These are phyloP conservation scores for Mucor indicus DNA, from an alignment of 371 early-diverging fungal genomes.

Conservation along the genomic window DNA sequence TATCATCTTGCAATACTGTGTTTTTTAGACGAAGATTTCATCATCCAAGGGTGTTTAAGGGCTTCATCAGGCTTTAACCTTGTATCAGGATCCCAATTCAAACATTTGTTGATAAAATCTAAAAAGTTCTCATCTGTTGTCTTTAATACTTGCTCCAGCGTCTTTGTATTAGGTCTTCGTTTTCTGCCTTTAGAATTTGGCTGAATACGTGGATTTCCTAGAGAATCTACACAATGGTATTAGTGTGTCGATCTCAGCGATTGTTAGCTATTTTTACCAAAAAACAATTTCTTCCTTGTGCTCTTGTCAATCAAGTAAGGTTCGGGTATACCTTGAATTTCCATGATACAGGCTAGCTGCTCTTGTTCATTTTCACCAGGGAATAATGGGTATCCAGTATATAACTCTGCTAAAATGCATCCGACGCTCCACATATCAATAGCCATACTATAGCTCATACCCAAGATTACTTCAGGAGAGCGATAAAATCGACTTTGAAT, in stretches of 20 bases:
- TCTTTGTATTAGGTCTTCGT: slow-evolving; percentile 73
- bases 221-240: slow-evolving; percentile 48
- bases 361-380: slow-evolving; percentile 96
- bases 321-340: slow-evolving; percentile 79
- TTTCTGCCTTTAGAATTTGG: slow-evolving; percentile 85
- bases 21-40: slow-evolving; percentile 2
- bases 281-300: slow-evolving; percentile 78
- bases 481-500: slow-evolving; percentile 97
- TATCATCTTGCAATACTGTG: background rate
- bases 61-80: slow-evolving; percentile 84
- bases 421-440: slow-evolving; percentile 99
- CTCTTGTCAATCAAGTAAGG: slow-evolving; percentile 71
- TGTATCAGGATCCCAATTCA: slow-evolving; percentile 85
- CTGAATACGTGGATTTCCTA: slow-evolving; percentile 64
- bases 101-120: slow-evolving; percentile 80
- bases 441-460: slow-evolving; percentile 72
- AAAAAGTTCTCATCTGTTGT: slow-evolving; percentile 70
- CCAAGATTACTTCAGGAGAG: slow-evolving; percentile 94
- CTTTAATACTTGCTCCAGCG: slow-evolving; percentile 66
- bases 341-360: slow-evolving; percentile 90
- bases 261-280: slow-evolving; percentile 51
- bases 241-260: slow-evolving; percentile 42
- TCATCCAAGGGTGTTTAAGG: slow-evolving; percentile 64
- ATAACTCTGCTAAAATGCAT: slow-evolving; percentile 95
- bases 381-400: slow-evolving; percentile 85